These are phyloP conservation scores for Tripidium arundinaceum DNA, from an alignment of 202 grass and related monocot species.

Conservation along the genomic window DNA sequence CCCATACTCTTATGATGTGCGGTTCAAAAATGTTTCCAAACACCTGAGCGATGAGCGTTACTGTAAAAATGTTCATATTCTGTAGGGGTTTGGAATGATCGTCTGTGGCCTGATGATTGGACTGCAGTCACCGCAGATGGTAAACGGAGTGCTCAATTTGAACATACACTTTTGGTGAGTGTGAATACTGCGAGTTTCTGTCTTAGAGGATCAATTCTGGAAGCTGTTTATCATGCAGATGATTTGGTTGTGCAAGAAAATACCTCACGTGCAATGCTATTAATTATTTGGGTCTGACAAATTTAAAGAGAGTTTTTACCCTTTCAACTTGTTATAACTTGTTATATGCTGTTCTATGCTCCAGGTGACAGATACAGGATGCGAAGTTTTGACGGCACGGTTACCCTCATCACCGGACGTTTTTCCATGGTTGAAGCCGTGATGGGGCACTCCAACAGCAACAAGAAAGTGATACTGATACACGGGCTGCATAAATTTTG, in stretches of 20 bases:
- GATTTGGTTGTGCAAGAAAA: not conserved
- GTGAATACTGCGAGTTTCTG: conserved; percentile 39
- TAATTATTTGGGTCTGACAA: not conserved
- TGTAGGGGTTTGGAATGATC: conserved; percentile 81
- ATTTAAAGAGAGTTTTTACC: not conserved
- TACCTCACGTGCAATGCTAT: not conserved
- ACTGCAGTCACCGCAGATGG: conserved; percentile 91
- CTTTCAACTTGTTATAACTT: not conserved
- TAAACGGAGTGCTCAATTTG: conserved; percentile 97
- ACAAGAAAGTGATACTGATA: conserved; percentile 11
- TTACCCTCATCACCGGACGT: conserved; percentile 81
- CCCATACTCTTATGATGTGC: not conserved
- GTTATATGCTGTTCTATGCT: conserved; percentile 16
- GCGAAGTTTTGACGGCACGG: conserved; percentile 80
- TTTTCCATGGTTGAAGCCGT: conserved; percentile 80
- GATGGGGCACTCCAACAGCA: not conserved
- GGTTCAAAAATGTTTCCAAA: not conserved
- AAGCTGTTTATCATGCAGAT: not conserved
- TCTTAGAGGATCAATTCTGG: not conserved
- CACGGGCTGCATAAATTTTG: not conserved
- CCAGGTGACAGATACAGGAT: conserved; percentile 90
- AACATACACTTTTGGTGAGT: conserved; percentile 97
- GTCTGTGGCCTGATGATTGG: conserved; percentile 93
- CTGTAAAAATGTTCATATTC: conserved; percentile 27
- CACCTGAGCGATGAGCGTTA: not conserved